Conservation (phyloP, 164 flowering plant genomes). For the Tetrastigma voinierianum region DNA sequence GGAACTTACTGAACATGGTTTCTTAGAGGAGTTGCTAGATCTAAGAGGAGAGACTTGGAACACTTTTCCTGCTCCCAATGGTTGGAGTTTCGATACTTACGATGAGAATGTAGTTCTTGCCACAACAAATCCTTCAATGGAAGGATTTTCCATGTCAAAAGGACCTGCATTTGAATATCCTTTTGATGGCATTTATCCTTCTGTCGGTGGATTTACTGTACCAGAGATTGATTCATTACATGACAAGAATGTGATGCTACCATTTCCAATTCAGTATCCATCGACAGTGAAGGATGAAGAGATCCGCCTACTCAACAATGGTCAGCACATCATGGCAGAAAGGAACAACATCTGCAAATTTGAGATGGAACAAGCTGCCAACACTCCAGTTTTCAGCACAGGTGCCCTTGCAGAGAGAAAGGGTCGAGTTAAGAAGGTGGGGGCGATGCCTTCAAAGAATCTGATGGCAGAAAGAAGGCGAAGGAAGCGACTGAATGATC, state of each 20-base stretch:
- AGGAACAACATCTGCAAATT: conserved; percentile 23
- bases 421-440: conserved; percentile 42
- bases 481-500: conserved; percentile 83
- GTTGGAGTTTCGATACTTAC: conserved; percentile 40
- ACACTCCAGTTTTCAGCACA: conserved; percentile 19
- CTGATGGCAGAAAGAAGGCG: conserved; percentile 92
- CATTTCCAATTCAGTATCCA: conserved; percentile 32
- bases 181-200: conserved; percentile 28
- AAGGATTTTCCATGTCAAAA: conserved; percentile 23
- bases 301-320: not conserved
- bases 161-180: conserved; percentile 30
- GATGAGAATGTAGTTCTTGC: conserved; percentile 36
- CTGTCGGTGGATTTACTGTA: conserved; percentile 29
- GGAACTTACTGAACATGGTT: conserved; percentile 55
- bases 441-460: conserved; percentile 90
- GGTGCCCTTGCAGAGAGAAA: conserved; percentile 27
- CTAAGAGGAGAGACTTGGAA: conserved; percentile 50
- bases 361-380: conserved; percentile 27
- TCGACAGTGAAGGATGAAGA: conserved; percentile 29
- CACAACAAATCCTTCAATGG: conserved; percentile 35
- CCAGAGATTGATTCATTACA: conserved; percentile 32
- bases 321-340: conserved; percentile 18
- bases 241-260: conserved; percentile 9
- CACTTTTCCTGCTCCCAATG: conserved; percentile 26
- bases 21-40: conserved; percentile 57